Evolutionary conservation across 2,329 filamentous ascomycete species (phyloP).

Genomic region (Cladosporium colombiae): DNA sequence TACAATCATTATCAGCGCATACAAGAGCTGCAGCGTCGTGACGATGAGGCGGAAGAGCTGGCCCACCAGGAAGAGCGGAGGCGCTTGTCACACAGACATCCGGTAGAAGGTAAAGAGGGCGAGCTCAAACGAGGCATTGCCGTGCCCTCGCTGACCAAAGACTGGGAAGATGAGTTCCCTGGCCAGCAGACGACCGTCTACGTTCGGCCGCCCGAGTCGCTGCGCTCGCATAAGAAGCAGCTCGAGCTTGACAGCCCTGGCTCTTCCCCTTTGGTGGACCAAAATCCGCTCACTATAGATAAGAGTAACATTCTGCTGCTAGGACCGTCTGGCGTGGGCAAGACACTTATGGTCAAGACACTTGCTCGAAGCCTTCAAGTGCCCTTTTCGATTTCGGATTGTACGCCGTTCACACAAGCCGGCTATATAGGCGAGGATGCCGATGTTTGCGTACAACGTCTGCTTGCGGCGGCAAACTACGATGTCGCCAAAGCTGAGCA

Average conservation of each 20-base stretch:
- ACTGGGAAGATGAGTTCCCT: slow-evolving; percentile 59
- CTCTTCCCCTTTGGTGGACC: slow-evolving; percentile 52
- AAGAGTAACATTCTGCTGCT: slow-evolving; percentile 93
- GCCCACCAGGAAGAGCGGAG: slow-evolving; percentile 70
- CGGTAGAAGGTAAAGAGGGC: slow-evolving; percentile 67
- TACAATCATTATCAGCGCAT: slow-evolving; percentile 96
- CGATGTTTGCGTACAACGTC: slow-evolving; percentile 88
- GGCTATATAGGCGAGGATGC: slow-evolving; percentile 98
- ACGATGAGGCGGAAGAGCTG: slow-evolving; percentile 76
- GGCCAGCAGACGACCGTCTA: slow-evolving; percentile 58
- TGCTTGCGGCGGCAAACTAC: slow-evolving; percentile 88
- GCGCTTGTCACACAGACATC: slow-evolving; percentile 65
- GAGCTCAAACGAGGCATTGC: slow-evolving; percentile 36
- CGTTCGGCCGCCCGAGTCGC: slow-evolving; percentile 26
- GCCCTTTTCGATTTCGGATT: slow-evolving; percentile 93
- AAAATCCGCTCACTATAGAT: slow-evolving; percentile 72
- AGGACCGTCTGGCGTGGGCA: slow-evolving; percentile 91
- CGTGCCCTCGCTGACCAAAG: slow-evolving; percentile 37
- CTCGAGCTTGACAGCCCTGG: slow-evolving; percentile 21
- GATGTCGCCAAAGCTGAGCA: slow-evolving; percentile 81
- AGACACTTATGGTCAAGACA: slow-evolving; percentile 93
- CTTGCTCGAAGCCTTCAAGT: slow-evolving; percentile 91
- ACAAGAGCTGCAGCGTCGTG: slow-evolving; percentile 70
- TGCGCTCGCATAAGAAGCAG: slow-evolving; percentile 26
- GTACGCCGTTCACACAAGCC: slow-evolving; percentile 92